Evolutionary conservation across 495 filamentous ascomycete genomes (phyloP).

Genomic region (Saxispiralis lemnorum): DNA sequence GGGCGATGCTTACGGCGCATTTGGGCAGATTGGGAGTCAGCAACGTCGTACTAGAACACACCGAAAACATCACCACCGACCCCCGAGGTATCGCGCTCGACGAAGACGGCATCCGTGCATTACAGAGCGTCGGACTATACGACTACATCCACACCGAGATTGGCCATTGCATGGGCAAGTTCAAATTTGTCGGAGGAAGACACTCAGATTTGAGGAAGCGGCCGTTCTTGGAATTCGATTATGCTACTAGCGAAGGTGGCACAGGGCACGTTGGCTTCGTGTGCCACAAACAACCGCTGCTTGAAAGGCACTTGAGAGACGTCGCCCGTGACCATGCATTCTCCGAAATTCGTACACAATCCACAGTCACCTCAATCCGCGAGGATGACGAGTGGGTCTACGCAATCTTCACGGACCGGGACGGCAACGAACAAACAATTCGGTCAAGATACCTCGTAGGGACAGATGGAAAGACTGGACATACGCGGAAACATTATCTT

Average conservation of each 20-base stretch:
- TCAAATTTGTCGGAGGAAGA: background rate
- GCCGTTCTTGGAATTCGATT: background rate
- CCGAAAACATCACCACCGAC: slow-evolving; percentile 30
- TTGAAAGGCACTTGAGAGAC: too few species aligned
- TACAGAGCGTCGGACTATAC: slow-evolving; percentile 31
- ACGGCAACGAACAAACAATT: too few species aligned
- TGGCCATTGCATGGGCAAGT: slow-evolving; percentile 19
- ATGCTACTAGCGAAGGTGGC: background rate
- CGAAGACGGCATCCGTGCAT: slow-evolving; percentile 32
- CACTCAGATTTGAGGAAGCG: background rate
- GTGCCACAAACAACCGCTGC: too few species aligned
- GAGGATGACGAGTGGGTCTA: too few species aligned
- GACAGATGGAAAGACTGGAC: too few species aligned
- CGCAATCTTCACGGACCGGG: too few species aligned
- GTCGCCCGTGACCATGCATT: too few species aligned
- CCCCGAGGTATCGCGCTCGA: slow-evolving; percentile 35
- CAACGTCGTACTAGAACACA: slow-evolving; percentile 30
- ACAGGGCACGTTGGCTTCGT: too few species aligned
- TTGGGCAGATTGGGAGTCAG: slow-evolving; percentile 22
- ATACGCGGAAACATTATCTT: too few species aligned
- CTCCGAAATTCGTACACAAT: too few species aligned
- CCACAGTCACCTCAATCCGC: too few species aligned
- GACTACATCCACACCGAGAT: slow-evolving; percentile 24
- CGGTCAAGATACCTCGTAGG: too few species aligned
- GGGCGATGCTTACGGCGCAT: slow-evolving; percentile 4